Base-by-base conservation (phyloP, 2,329 filamentous ascomycete genomes). In the Colletotrichum simmondsii region DNA sequence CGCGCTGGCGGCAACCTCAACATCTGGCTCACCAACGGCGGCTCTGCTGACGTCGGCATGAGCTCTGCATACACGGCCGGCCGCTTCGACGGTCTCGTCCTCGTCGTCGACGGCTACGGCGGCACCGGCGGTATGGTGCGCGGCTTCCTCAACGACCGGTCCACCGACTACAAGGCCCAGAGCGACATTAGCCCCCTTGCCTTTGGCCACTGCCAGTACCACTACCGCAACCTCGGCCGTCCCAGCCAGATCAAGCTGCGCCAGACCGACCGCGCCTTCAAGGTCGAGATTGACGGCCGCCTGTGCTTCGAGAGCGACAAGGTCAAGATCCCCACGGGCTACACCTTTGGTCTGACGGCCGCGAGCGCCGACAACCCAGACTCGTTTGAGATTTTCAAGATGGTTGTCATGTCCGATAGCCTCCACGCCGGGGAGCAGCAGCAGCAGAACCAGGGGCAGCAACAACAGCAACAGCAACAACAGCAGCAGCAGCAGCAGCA, bases 131-230 rank as follows among this genome's bases (percentile, higher is more conserved):
- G 97, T 76, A 95, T 93, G 83, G 88, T 99, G 75, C 90, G 97
- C 72, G 97, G 94, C 22, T 99, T 98, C 86, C 85, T 99, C 76
- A 99, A 98, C 84, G 97, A 98, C 81, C 96, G 95, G 61, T 90
- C 87, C 49, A 92, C 89, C 76, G 94, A 97, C 81, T 98, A 92
- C 86, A 92, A 91, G 79, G 87, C 88, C 69, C 93, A 95, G 77
- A 88, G 91, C 76, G 92, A 90, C 78, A 91, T 98, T 19, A 95
- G 98, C 83, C 92, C 90, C 77, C 88, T 98, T 65, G 94, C 96
- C 19, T 99, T 99, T 81, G 97, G 95, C 16, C 95, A 98, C 84
- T 99, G 97, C 87, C 90, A 92, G 78, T 97, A 97, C 81, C 83
- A 91, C 58, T 99, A 98, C 87, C 93, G 97, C 77, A 99, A 99